Evolutionary conservation across 768 basidiomycete genomes (phyloP), one percentile per base, ranked within the genome.

Genomic region (Tulasnella sp.): DNA sequence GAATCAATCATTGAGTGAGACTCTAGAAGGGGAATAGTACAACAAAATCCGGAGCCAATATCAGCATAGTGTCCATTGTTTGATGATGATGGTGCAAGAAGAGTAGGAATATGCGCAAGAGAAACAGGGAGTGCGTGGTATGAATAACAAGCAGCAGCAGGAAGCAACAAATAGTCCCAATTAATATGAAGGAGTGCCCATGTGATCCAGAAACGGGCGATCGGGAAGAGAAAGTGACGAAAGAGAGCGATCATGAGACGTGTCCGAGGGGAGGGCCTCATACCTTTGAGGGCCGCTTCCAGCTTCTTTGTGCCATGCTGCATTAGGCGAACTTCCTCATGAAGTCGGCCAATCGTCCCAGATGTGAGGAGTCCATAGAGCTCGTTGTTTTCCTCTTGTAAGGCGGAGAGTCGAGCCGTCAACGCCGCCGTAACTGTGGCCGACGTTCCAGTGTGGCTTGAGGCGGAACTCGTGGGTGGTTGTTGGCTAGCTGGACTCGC

Each of bases 371-470:
- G 71, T 50, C 82, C 79, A 68, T 91, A 92, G 17, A 92, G 69
- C 63, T 92, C 89, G 64, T 92, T 87, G 61, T 92, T 92, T 70
- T 92, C 89, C 58, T 89, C 84, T 68, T 92, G 89, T 9, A 92
- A 73, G 17, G 83, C 70, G 49, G 80, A 80, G 25, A 80, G 78
- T 49, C 86, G 76, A 66, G 90, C 87, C 0, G 80, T 84, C 59
- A 92, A 76, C 0, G 88, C 88, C n/a, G 81, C 75, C 41, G 79
- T 72, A 30, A 86, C 83, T 1, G 84, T 62, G 44, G 60, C 75
- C 78, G 10, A 76, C 73, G 41, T 51, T 64, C 61, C 24, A 74
- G 63, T 50, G 66, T 62, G 60, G 68, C 2, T 66, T 63, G 21
- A 65, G 63, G 30, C 63, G 56, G 46, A 48, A 38, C 34, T 38